Base-by-base conservation (phyloP, 2,329 filamentous ascomycete genomes). In the Metarhizium guizhouense region DNA sequence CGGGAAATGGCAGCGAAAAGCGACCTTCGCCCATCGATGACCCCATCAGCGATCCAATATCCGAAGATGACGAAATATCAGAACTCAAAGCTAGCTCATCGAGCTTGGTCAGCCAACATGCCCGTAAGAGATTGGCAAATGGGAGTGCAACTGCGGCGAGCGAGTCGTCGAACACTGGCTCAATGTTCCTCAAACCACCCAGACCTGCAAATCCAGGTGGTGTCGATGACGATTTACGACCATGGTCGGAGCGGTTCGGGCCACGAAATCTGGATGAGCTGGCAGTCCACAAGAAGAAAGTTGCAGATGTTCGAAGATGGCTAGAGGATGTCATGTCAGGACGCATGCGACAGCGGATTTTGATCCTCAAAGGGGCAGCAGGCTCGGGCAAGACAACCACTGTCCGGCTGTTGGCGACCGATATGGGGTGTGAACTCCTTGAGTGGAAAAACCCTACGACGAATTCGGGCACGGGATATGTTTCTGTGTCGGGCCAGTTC, bases 301-400 rank as follows among this genome's bases (percentile, higher is more conserved):
- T 97, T 6, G 74, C 83, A 2, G 92, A 97, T 71, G 92, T 97
- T 49, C 82, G 85, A 57, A 78, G 74, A 57, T 97, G 94, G 92
- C 74, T 99, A 38, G 83, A 88, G 47, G 82, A 86, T 65, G 88
- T 90, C 18, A 80, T 90, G 59, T 69, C 72, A 30, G 88, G 89
- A 16, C 75, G 76, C 42, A 72, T 81, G 69, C 76, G 81, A 57
- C 84, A 95, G 75, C 82, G 88, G 58, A 67, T 96, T 56, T 79
- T 96, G 56, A 78, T 99, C 32, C 76, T 99, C 47, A 96, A 95
- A 70, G 94, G 94, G 11, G 85, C 91, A 38, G 92, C 94, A 47
- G 94, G 94, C 20, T 88, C 89, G 38, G 94, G 90, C 34, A 99
- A 99, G 73, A 97, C 94, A 0, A 91, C 90, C 0, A 95, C 93